phyloP scores from a whole-genome alignment of 176 grass and related monocot species.

The Dactylis glomerata region DNA sequence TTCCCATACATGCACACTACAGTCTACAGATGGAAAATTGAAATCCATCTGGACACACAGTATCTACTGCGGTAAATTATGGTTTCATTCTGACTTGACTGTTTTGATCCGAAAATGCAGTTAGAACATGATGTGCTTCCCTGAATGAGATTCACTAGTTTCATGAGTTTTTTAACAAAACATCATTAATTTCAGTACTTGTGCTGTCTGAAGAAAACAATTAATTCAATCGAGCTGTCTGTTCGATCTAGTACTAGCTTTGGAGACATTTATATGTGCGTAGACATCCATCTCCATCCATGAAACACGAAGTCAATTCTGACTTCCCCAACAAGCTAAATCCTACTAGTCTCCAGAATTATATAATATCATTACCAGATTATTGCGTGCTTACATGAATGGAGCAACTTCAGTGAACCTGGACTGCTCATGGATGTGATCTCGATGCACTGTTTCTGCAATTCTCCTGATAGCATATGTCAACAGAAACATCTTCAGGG shows the following conservation, averaged over 20 bases:
- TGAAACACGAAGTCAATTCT: conserved; percentile 2
- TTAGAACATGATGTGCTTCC: background rate
- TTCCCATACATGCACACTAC: background rate
- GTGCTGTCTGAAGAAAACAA: background rate
- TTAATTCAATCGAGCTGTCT: background rate
- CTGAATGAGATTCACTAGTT: background rate
- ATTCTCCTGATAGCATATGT: conserved; percentile 1
- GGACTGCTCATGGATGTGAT: conserved; percentile 28
- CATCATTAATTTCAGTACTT: background rate
- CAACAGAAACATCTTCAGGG: conserved; percentile 18
- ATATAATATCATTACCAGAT: background rate
- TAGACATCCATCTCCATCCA: conserved; percentile 11
- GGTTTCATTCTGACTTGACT: conserved; percentile 28
- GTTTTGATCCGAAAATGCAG: conserved; percentile 3
- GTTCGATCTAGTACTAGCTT: background rate
- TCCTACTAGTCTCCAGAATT: background rate
- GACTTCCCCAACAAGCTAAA: conserved; percentile 2
- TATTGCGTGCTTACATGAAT: background rate
- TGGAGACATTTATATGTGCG: background rate
- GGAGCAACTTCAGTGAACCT: conserved; percentile 29
- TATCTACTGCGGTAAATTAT: conserved; percentile 14
- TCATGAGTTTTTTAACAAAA: background rate
- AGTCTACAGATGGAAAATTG: background rate
- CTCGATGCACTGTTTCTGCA: conserved; percentile 1
- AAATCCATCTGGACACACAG: conserved; percentile 7